A percentile compares a stretch with the other conserved stretches of the same genome.
Evolutionary conservation across 1,139 yeast genomes (phyloP).

Genomic region (Hanseniaspora uvarum): DNA sequence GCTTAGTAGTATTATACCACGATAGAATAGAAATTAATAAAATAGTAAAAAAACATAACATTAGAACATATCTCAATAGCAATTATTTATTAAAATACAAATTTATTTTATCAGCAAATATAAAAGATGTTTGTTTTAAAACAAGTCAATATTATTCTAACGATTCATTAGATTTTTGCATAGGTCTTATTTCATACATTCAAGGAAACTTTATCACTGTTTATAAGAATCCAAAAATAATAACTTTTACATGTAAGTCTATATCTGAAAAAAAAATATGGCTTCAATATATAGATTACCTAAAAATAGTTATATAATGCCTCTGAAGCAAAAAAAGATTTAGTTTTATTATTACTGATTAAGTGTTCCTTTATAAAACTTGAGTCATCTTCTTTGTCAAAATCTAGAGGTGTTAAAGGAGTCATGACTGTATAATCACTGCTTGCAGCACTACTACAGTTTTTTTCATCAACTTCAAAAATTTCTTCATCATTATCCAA

Average conservation of each 20-base stretch:
- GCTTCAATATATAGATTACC: slow-evolving; percentile 5
- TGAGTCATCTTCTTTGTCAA: not conserved
- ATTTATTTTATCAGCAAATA: not conserved
- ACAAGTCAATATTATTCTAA: not conserved
- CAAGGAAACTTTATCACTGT: not conserved
- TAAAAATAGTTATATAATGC: slow-evolving; percentile 10
- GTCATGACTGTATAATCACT: slow-evolving; percentile 4
- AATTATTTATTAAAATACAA: slow-evolving; percentile 1
- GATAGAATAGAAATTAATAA: slow-evolving; percentile 7
- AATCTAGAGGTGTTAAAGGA: slow-evolving; percentile 12
- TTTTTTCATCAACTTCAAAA: slow-evolving; percentile 19
- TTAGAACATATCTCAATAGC: slow-evolving; percentile 7
- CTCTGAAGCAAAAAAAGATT: not conserved
- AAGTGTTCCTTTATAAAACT: not conserved
- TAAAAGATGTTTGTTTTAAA: not conserved
- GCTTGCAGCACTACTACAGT: slow-evolving; percentile 4
- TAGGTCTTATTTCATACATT: slow-evolving; percentile 1
- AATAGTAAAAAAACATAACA: not conserved
- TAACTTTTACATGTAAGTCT: not conserved
- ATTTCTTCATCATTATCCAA: slow-evolving; percentile 16
- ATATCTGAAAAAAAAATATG: not conserved
- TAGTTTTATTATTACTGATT: not conserved
- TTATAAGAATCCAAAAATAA: not conserved
- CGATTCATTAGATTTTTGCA: not conserved
- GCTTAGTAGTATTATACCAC: not conserved